Conservation (phyloP, 2,329 filamentous ascomycete species). For the Conoideocrella luteorostrata region DNA sequence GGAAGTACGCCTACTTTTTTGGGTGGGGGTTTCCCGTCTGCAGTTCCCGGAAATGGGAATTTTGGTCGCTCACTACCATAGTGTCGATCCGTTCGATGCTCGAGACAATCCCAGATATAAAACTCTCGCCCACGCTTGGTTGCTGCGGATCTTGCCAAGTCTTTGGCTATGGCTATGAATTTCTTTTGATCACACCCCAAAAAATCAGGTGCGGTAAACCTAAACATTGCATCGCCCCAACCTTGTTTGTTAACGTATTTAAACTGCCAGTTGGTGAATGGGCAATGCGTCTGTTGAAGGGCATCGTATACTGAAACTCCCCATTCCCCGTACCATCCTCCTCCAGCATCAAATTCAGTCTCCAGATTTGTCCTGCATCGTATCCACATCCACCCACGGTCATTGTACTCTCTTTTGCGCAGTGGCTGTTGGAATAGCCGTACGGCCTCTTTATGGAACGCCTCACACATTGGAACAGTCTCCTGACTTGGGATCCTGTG, state of each 20-base stretch:
- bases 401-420: not conserved
- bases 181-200: not conserved
- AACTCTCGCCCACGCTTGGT: not conserved
- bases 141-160: no score
- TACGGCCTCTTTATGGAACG: no score
- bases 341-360: not conserved
- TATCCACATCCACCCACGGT: not conserved
- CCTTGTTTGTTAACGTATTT: constrained; percentile 11
- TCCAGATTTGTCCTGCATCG: not conserved
- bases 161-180: not conserved
- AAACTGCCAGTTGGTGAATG: constrained; percentile 8
- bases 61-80: no score
- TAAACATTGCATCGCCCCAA: constrained; percentile 13
- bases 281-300: not conserved
- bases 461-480: no score
- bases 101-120: constrained; percentile 7
- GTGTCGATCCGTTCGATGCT: no score
- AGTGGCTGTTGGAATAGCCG: no score
- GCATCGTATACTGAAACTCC: not conserved
- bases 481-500: no score
- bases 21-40: no score
- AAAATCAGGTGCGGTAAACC: not conserved
- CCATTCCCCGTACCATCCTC: not conserved
- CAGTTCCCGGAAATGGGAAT: no score
- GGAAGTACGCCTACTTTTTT: no score